A percentile compares a stretch with the other conserved stretches of the same genome.
These are phyloP conservation scores for Odonthalia washingtoniensis DNA, from an alignment of 31 red algal species.

Conservation along the genomic window DNA sequence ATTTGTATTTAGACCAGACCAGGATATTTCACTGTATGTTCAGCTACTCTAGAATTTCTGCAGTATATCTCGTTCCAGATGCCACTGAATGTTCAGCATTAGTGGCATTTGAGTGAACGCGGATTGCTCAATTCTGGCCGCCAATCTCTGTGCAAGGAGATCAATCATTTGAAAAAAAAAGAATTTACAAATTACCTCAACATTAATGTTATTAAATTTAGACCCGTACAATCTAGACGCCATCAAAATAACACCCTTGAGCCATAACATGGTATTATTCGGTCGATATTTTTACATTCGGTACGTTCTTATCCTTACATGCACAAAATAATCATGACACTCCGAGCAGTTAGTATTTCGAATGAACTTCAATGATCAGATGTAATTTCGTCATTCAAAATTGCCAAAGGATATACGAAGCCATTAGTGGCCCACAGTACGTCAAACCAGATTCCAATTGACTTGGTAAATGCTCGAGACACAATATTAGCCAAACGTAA, in stretches of 20 bases:
- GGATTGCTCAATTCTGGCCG: too few species aligned
- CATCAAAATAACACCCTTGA: not conserved
- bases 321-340: not conserved
- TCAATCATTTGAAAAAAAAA: too few species aligned
- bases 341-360: not conserved
- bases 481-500: not conserved
- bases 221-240: not conserved
- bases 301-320: not conserved
- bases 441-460: not conserved
- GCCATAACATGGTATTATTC: not conserved
- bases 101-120: too few species aligned
- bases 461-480: not conserved
- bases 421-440: not conserved
- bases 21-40: too few species aligned
- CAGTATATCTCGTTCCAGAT: too few species aligned
- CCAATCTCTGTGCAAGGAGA: too few species aligned
- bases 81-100: too few species aligned
- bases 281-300: not conserved
- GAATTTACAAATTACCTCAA: too few species aligned
- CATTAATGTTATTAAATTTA: not conserved
- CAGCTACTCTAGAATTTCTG: too few species aligned
- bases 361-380: not conserved
- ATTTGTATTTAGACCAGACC: too few species aligned
- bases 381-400: not conserved
- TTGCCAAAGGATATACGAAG: not conserved